Percentiles rank a stretch among this genome's conserved stretches.
Conservation (phyloP, 2,329 filamentous ascomycete genomes). For the Phyllosticta capitalensis region DNA sequence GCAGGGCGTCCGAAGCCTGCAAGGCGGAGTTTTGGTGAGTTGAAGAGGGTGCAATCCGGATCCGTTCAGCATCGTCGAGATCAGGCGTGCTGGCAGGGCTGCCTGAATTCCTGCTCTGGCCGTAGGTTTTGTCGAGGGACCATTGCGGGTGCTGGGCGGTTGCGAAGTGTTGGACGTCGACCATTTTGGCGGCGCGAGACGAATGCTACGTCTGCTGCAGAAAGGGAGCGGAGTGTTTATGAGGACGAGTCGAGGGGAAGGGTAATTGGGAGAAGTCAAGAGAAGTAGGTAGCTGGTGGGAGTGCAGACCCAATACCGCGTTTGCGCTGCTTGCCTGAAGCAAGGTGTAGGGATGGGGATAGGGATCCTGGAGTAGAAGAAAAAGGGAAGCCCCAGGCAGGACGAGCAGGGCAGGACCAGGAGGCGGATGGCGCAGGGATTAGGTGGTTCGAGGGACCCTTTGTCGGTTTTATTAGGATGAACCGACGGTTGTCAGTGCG, state of each 20-base stretch:
- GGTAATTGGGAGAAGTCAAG: neutral
- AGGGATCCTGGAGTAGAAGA: neutral
- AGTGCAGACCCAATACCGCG: neutral
- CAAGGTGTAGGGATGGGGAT: neutral
- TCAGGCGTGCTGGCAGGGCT: constrained; percentile 27
- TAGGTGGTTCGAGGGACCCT: constrained; percentile 5
- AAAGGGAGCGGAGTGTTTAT: neutral
- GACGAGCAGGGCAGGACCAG: neutral
- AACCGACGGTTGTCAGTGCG: constrained; percentile 10
- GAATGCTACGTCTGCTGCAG: neutral
- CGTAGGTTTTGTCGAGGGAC: constrained; percentile 26
- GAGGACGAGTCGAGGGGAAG: neutral
- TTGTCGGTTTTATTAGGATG: constrained; percentile 12
- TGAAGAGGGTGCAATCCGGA: constrained; percentile 23
- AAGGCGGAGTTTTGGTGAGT: constrained; percentile 13
- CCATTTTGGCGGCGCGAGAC: constrained; percentile 4
- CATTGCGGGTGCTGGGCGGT: constrained; percentile 25
- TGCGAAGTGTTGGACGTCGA: constrained; percentile 1
- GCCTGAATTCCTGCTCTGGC: constrained; percentile 18
- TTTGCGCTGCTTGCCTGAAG: constrained; percentile 3
- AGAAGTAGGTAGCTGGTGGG: constrained; percentile 1
- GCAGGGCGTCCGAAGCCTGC: constrained; percentile 18
- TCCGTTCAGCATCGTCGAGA: constrained; percentile 23
- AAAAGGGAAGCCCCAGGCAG: constrained; percentile 7
- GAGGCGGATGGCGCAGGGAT: constrained; percentile 2